Evolutionary conservation across 1,139 yeast genomes (phyloP).

Genomic region (Taphrina flavorubra): DNA sequence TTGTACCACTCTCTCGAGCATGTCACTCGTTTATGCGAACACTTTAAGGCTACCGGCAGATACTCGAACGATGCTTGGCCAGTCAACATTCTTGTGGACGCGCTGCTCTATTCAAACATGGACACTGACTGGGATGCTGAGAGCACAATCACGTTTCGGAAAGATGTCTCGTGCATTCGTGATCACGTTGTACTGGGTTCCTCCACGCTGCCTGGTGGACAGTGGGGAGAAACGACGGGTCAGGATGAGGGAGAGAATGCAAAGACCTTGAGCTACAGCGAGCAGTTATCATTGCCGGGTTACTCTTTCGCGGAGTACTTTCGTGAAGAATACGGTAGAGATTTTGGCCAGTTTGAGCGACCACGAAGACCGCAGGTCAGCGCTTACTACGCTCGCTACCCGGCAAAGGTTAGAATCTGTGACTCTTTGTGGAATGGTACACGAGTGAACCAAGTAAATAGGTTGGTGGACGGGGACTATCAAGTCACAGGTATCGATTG

Average conservation of each 20-base stretch:
- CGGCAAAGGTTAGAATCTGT: conserved; percentile 47
- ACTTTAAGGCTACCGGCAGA: conserved; percentile 27
- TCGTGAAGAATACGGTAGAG: conserved; percentile 41
- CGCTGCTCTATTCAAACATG: conserved; percentile 50
- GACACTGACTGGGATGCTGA: conserved; percentile 45
- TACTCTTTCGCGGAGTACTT: conserved; percentile 49
- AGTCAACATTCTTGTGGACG: conserved; percentile 50
- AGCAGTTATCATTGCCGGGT: conserved; percentile 53
- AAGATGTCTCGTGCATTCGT: conserved; percentile 39
- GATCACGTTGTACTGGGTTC: conserved; percentile 50
- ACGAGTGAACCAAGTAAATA: conserved; percentile 40
- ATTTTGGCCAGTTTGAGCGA: conserved; percentile 48
- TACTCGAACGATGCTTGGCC: conserved; percentile 46
- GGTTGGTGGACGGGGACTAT: conserved; percentile 13
- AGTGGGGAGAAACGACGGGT: conserved; percentile 49
- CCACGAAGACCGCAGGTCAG: conserved; percentile 51
- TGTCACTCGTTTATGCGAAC: conserved; percentile 36
- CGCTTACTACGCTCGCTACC: conserved; percentile 50
- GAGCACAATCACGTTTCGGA: conserved; percentile 48
- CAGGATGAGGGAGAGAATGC: conserved; percentile 43
- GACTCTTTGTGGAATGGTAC: conserved; percentile 41
- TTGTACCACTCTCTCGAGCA: conserved; percentile 43
- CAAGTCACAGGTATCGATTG: conserved; percentile 4
- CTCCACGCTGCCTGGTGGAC: conserved; percentile 51
- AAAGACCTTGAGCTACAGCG: conserved; percentile 50